Evolutionary conservation across 2,329 filamentous ascomycete species (phyloP), one percentile per base, ranked within the genome.

Genomic region (Dothideomycetes sp.): DNA sequence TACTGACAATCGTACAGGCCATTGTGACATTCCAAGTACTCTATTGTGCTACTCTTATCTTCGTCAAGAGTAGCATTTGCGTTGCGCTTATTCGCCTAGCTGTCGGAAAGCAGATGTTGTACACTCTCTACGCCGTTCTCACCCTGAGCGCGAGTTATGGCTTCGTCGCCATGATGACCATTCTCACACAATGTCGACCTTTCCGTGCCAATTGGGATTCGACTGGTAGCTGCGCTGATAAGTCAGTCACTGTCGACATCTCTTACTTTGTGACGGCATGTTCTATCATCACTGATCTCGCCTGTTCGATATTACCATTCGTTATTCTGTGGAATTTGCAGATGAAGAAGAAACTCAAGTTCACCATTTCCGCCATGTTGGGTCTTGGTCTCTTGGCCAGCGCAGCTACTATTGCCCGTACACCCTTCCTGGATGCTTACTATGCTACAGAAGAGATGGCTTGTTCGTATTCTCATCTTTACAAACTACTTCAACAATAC

Each of bases 1-100:
- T 3, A 35, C 33, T 41, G n/a, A 43, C 27, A 11, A 8, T 17
- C 15, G 4, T 9, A 2, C 16, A 44, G 41, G 30, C 28, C 13
- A 22, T 38, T 16, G 27, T 38, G 25, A 33, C 35, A 8, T 37
- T 33, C 19, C 30, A 44, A 18, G 11, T 28, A 10, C 18, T 44
- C 15, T 44, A 44, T 31, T 33, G 29, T 15, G 20, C 30, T 18
- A 39, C 29, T 34, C 35, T 44, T 12, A 44, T 39, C 6, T 44
- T 44, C 20, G 25, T 44, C 18, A 44, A 44, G n/a, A 33, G 28
- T 5, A 44, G 42, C 13, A 44, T 44, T 19, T 44, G 42, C 13
- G 20, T 44, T 3, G 35, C 42, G 11, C 35, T 44, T 7, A 39
- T 44, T 19, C 43, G 43, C 9, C 35, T 45, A 3, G 31, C 28